These are phyloP conservation scores for Dimargaris xerosporica DNA, from an alignment of 192 early-diverging fungal species.

Conservation along the genomic window DNA sequence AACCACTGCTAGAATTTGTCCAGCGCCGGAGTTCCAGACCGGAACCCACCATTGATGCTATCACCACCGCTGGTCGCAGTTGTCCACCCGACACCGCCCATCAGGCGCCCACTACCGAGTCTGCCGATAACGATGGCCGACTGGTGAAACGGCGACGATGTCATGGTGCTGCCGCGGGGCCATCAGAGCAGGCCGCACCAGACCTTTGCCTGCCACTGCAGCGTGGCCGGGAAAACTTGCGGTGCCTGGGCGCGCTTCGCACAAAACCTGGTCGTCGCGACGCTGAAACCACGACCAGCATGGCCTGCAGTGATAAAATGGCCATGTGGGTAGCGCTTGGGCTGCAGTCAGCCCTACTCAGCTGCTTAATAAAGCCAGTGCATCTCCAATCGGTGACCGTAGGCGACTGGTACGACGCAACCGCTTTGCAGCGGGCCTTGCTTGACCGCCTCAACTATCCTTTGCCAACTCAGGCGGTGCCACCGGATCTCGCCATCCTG, in stretches of 20 bases:
- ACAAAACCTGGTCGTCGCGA: conserved; percentile 19
- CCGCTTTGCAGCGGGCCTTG: conserved; percentile 48
- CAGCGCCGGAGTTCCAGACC: conserved; percentile 21
- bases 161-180: too few relatives aligned
- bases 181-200: too few relatives aligned
- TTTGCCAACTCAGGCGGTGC: conserved; percentile 8
- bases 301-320: conserved; percentile 74
- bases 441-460: conserved; percentile 22
- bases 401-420: conserved; percentile 48
- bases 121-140: neutral
- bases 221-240: neutral
- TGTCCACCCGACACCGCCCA: neutral
- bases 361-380: conserved; percentile 45
- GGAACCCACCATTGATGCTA: conserved; percentile 6
- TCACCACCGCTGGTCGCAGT: neutral
- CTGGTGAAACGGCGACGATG: neutral
- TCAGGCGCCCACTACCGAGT: neutral
- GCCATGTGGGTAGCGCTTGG: conserved; percentile 77
- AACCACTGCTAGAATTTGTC: conserved; percentile 11
- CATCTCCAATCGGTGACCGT: conserved; percentile 48
- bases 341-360: conserved; percentile 51
- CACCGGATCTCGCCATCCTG: conserved; percentile 15
- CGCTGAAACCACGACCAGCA: conserved; percentile 24
- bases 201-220: neutral
- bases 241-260: conserved; percentile 10